Base-by-base conservation (phyloP, 805 yeast genomes). In the Cyberlindnera amylophila region DNA sequence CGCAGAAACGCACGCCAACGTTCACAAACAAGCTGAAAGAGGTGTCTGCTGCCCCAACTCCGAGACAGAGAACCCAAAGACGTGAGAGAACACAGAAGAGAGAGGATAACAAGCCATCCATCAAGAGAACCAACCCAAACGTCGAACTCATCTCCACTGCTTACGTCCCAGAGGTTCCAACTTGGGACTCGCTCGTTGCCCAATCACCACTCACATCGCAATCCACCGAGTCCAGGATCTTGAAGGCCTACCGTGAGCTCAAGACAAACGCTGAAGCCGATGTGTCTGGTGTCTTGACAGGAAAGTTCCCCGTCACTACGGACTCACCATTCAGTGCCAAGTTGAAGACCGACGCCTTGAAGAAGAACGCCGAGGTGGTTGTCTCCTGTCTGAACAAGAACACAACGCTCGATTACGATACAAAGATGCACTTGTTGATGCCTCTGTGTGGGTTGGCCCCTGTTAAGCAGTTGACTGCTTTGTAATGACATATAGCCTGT, bases 361-460 rank as follows among this genome's bases (percentile, higher is more conserved):
- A 46, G 37, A 29, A 41, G 24, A 61, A 59, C 36, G 60, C 60
- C 8, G 46, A 41, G 6, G 47, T 59, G 31, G 64, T 55, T 4
- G 42, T 52, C 15, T 56, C 53, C 26, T 42, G 55, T 2, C 39
- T 61, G 44, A 57, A 61, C 46, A 52, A 46, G 26, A 61, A 59
- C 44, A 23, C 45, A 8, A 37, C 54, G 3, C 34, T 58, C 18
- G 45, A 45, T 38, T 44, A 44, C 17, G 51, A 45, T 11, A 46
- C 56, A 0, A 61, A 58, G 45, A 31, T 49, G 33, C 54, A 47
- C 46, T 36, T 59, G 12, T 39, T 61, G 36, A 46, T 52, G 27
- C 61, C 62, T 8, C 51, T 61, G 30, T 50, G 52, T 4, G 66
- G 66, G 24, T 17, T 50, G 8, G 54, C 52, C 8, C 48, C 59